A percentile compares a stretch with the other conserved stretches of the same genome.
phyloP scores from a whole-genome alignment of 352 stramenopile genomes.

The Phytopythium helicoides region DNA sequence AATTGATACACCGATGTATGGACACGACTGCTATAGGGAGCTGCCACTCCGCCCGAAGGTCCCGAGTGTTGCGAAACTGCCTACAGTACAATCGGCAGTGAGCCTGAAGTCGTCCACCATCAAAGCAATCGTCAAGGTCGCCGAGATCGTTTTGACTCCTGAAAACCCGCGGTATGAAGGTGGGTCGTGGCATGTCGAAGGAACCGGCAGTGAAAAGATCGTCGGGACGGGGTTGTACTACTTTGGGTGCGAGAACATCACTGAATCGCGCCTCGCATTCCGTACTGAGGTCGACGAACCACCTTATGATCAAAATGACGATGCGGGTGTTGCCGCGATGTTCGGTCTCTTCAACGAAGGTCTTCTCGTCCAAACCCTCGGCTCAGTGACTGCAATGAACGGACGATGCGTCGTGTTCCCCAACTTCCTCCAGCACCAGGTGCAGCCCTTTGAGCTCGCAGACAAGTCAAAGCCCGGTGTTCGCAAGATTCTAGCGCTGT shows the following conservation, averaged over 20 bases:
- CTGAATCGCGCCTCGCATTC: conserved; percentile 35
- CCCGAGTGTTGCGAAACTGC: conserved; percentile 5
- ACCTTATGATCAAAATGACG: conserved; percentile 28
- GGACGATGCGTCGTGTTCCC: conserved; percentile 36
- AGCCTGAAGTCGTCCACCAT: conserved; percentile 19
- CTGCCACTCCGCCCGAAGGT: conserved; percentile 12
- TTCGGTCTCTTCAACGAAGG: conserved; percentile 23
- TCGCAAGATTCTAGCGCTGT: conserved; percentile 49
- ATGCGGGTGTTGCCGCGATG: conserved; percentile 19
- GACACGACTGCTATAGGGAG: conserved; percentile 11
- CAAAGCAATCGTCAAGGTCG: conserved; percentile 52
- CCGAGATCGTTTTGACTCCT: conserved; percentile 43
- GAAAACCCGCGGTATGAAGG: conserved; percentile 34
- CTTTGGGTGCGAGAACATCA: conserved; percentile 48
- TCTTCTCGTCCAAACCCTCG: conserved; percentile 21
- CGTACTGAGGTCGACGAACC: conserved; percentile 23
- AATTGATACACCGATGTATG: conserved; percentile 2
- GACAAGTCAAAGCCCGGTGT: conserved; percentile 25
- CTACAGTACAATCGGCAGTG: not conserved
- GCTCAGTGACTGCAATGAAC: conserved; percentile 16
- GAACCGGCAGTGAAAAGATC: conserved; percentile 37
- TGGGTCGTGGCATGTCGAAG: conserved; percentile 51
- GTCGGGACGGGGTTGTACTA: conserved; percentile 50
- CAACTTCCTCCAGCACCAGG: conserved; percentile 42
- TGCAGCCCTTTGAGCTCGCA: conserved; percentile 41